Percentiles rank a stretch among this genome's conserved stretches.
These are phyloP conservation scores for Talaromyces islandicus DNA, from an alignment of 2,329 filamentous ascomycete species.

Conservation along the genomic window DNA sequence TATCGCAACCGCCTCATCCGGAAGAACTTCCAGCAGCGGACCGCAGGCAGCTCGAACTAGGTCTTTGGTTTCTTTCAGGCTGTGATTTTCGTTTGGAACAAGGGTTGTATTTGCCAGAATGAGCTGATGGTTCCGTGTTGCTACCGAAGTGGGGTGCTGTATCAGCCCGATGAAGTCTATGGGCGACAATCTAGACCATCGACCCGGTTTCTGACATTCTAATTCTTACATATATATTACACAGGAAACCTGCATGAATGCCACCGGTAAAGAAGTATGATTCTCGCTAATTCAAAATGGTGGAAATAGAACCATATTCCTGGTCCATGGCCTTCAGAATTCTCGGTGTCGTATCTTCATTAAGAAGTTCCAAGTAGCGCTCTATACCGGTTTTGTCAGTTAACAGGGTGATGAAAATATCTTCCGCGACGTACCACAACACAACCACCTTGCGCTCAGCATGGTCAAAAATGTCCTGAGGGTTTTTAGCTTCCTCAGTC, in stretches of 20 bases:
- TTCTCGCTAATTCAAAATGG: neutral
- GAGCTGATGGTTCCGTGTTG: no score
- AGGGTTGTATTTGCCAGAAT: no score
- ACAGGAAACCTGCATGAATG: neutral
- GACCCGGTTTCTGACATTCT: no score
- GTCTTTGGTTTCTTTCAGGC: no score
- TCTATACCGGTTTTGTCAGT: neutral
- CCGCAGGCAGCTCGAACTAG: no score
- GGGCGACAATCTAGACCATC: no score
- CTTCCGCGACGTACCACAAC: neutral
- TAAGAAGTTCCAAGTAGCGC: neutral
- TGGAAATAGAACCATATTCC: neutral
- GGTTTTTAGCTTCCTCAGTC: neutral
- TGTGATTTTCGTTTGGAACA: no score
- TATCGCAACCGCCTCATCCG: no score
- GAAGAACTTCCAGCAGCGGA: no score
- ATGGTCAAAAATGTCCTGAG: neutral
- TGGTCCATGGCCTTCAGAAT: neutral
- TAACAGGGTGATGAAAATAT: neutral
- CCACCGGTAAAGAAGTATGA: neutral
- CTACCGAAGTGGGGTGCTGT: no score
- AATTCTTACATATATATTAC: neutral
- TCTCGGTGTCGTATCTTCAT: neutral
- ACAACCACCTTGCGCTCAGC: neutral
- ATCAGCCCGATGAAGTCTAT: no score